Conservation (phyloP, 306 rosid genomes). For the Sphenostylis stenocarpa region DNA sequence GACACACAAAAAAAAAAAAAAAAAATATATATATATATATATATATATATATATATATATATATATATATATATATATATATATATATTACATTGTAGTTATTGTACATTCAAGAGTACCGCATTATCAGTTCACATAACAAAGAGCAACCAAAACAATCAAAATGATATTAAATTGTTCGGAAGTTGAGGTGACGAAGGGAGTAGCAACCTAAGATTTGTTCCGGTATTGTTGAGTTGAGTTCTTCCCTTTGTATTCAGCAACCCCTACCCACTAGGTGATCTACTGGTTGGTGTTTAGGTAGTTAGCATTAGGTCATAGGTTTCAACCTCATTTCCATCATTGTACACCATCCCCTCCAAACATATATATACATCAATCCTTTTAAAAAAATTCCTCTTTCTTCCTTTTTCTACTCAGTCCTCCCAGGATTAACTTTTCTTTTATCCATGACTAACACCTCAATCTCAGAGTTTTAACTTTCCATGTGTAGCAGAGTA, state of each 20-base stretch:
- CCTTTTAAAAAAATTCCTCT: neutral
- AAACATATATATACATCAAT: neutral
- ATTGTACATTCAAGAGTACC: neutral
- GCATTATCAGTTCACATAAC: neutral
- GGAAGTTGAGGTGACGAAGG: neutral
- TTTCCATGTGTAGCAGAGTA: neutral
- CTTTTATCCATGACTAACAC: neutral
- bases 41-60: too few relatives aligned
- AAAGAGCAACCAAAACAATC: neutral
- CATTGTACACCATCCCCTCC: too few relatives aligned
- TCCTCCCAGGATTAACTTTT: neutral
- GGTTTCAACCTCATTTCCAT: too few relatives aligned
- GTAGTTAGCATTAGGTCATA: too few relatives aligned
- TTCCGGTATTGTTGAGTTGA: neutral
- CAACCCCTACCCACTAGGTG: too few relatives aligned
- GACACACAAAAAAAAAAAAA: too few relatives aligned
- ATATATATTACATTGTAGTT: neutral
- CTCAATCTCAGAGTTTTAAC: neutral
- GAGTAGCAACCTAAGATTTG: neutral
- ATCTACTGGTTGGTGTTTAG: too few relatives aligned
- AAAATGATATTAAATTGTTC: neutral
- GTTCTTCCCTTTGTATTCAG: neutral
- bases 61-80: too few relatives aligned
- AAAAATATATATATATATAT: too few relatives aligned
- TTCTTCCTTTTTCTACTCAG: neutral